phyloP scores from a whole-genome alignment of 192 early-diverging fungal species.

The Allomyces macrogynus region DNA sequence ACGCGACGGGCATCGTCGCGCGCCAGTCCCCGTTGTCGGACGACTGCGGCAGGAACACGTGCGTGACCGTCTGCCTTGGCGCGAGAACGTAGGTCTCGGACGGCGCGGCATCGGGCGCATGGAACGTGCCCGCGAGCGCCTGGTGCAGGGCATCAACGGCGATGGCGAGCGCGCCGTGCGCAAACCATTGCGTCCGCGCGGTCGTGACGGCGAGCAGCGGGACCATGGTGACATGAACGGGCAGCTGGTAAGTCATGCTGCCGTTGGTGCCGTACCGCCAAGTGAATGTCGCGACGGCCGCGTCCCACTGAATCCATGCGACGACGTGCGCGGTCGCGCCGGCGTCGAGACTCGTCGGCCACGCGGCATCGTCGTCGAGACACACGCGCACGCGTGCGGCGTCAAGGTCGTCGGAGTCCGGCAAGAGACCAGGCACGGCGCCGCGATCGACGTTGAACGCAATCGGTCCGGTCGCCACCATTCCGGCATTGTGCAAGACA shows the following conservation, averaged over 20 bases:
- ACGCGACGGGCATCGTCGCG: neutral
- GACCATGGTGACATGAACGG: neutral
- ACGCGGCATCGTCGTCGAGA: neutral
- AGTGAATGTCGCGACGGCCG: neutral
- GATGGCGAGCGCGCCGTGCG: neutral
- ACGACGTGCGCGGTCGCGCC: neutral
- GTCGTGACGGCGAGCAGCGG: neutral
- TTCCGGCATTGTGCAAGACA: neutral
- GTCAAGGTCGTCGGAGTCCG: neutral
- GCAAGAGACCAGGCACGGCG: neutral
- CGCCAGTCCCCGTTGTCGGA: neutral
- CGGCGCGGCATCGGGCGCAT: neutral
- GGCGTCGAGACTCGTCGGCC: neutral
- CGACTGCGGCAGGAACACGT: neutral
- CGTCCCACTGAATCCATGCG: neutral
- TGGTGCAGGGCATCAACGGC: neutral
- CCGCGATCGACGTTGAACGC: neutral
- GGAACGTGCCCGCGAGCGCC: neutral
- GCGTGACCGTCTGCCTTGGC: neutral
- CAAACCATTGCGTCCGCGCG: neutral
- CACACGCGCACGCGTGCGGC: neutral
- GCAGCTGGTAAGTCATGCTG: neutral
- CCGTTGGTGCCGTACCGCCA: neutral
- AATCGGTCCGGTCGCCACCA: neutral
- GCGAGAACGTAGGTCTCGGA: neutral